phyloP scores from a whole-genome alignment of 2,329 filamentous ascomycete species.

The Ascochyta rabiei region DNA sequence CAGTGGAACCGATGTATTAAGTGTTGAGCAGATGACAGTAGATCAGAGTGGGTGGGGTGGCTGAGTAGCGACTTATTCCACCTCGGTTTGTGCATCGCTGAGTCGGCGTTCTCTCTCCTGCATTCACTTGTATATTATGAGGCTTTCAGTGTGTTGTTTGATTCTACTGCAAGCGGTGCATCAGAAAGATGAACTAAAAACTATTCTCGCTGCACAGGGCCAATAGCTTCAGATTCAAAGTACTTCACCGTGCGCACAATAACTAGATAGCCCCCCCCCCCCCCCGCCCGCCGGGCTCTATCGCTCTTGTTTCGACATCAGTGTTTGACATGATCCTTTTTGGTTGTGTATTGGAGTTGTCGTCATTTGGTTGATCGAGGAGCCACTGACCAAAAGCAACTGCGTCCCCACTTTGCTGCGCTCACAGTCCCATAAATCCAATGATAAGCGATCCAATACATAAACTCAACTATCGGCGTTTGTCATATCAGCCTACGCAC shows the following conservation, averaged over 20 bases:
- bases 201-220: not conserved
- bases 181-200: not conserved
- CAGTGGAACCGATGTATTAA: not conserved
- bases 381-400: slow-evolving; percentile 7
- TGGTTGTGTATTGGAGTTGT: not conserved
- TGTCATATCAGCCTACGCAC: slow-evolving; percentile 1
- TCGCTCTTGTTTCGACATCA: not conserved
- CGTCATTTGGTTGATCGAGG: slow-evolving; percentile 4
- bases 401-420: not conserved
- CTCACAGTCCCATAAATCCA: slow-evolving; percentile 1
- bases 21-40: slow-evolving; percentile 5
- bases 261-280: not conserved
- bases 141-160: not conserved
- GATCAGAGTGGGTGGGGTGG: slow-evolving; percentile 3
- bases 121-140: not conserved
- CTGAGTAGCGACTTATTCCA: not conserved
- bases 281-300: not conserved
- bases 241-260: not conserved
- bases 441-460: not conserved
- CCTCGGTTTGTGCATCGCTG: not conserved
- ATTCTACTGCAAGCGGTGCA: not conserved
- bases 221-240: not conserved
- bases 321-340: not conserved
- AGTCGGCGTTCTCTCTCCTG: not conserved
- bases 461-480: slow-evolving; percentile 7